These are phyloP conservation scores for Fusarium devonianum DNA, from an alignment of 2,329 filamentous ascomycete genomes.

Conservation along the genomic window DNA sequence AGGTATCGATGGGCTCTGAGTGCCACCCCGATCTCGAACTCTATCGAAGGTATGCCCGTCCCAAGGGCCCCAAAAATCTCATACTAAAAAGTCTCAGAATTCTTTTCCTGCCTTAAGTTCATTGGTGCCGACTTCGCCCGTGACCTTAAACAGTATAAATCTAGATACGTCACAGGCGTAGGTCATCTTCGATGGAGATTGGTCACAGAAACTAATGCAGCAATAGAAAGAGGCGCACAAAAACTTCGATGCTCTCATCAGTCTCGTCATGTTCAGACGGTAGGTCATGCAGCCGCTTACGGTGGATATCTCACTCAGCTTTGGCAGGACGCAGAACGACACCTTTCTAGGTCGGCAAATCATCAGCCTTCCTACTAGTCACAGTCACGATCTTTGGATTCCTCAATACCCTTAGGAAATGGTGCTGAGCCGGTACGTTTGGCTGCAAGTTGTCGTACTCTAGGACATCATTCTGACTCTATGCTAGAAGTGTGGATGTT, in stretches of 20 bases:
- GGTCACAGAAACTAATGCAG: background rate
- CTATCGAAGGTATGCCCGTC: slow-evolving; percentile 43
- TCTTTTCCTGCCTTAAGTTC: slow-evolving; percentile 47
- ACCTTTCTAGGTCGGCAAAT: slow-evolving; percentile 40
- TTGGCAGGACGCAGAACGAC: slow-evolving; percentile 43
- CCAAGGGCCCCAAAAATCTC: too few relatives aligned
- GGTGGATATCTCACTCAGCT: too few relatives aligned
- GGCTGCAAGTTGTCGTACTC: too few relatives aligned
- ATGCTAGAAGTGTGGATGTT: too few relatives aligned
- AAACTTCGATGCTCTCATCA: slow-evolving; percentile 32
- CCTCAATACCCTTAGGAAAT: slow-evolving; percentile 39
- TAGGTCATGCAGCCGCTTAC: slow-evolving; percentile 10
- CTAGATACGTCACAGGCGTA: slow-evolving; percentile 29
- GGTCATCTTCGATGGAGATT: background rate
- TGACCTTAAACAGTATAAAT: slow-evolving; percentile 10
- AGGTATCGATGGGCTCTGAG: slow-evolving; percentile 48
- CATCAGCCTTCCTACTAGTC: slow-evolving; percentile 31
- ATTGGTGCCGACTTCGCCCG: slow-evolving; percentile 34
- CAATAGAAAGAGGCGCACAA: slow-evolving; percentile 16
- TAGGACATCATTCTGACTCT: too few relatives aligned
- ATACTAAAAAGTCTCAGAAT: slow-evolving; percentile 39
- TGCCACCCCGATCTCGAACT: slow-evolving; percentile 49
- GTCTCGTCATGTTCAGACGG: slow-evolving; percentile 43
- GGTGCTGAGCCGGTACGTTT: slow-evolving; percentile 40
- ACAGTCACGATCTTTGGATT: slow-evolving; percentile 33